Conservation (phyloP, 1,284 basidiomycete species). For the Ganoderma boninense region DNA sequence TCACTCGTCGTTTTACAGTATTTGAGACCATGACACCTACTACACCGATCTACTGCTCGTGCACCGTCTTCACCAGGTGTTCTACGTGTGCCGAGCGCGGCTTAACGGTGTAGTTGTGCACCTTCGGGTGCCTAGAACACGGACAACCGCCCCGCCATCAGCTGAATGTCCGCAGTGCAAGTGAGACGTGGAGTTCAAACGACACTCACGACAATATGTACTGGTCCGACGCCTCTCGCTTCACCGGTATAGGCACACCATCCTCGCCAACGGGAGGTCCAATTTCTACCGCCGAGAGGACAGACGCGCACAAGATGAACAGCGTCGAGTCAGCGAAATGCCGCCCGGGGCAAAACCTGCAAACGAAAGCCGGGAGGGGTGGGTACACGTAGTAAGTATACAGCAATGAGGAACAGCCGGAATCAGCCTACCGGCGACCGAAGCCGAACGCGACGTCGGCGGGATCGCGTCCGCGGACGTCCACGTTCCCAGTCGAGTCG, state of each 20-base stretch:
- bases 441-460: slow-evolving; percentile 15
- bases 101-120: neutral
- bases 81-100: neutral
- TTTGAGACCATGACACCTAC: no score
- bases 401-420: no score
- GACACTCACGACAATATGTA: neutral
- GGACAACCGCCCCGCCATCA: neutral
- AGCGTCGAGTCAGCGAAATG: slow-evolving; percentile 17
- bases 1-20: no score
- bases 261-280: slow-evolving; percentile 6
- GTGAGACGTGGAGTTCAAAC: no score
- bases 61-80: neutral
- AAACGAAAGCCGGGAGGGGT: no score
- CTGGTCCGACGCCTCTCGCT: neutral
- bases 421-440: slow-evolving; percentile 11
- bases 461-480: slow-evolving; percentile 8
- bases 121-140: neutral
- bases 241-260: neutral
- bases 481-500: neutral
- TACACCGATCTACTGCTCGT: neutral
- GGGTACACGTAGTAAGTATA: neutral
- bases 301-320: slow-evolving; percentile 21
- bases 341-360: slow-evolving; percentile 25
- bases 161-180: no score
- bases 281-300: slow-evolving; percentile 20